Conservation (phyloP, 1,139 yeast species). For the Wickerhamiella infanticola region DNA sequence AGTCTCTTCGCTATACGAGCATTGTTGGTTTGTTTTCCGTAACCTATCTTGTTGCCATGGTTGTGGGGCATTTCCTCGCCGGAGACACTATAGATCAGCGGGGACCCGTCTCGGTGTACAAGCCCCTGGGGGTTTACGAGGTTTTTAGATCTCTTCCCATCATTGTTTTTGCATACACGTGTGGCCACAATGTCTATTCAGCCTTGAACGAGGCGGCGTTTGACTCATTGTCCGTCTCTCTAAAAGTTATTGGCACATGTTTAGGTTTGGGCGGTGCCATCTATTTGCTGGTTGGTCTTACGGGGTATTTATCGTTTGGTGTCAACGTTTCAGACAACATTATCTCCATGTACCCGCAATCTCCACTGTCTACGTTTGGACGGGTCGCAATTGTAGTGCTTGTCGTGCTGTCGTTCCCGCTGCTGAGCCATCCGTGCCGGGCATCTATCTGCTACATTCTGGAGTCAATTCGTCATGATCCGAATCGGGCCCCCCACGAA, state of each 20-base stretch:
- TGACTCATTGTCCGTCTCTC: constrained; percentile 36
- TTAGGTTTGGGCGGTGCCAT: constrained; percentile 44
- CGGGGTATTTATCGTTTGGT: constrained; percentile 85
- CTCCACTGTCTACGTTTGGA: constrained; percentile 43
- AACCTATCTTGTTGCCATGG: constrained; percentile 60
- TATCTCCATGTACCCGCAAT: constrained; percentile 41
- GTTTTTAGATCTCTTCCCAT: constrained; percentile 76
- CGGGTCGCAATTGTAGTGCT: constrained; percentile 61
- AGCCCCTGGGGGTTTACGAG: constrained; percentile 43
- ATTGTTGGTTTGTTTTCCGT: constrained; percentile 72
- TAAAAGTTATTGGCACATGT: constrained; percentile 40
- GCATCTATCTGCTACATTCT: constrained; percentile 65
- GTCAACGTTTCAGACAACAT: constrained; percentile 64
- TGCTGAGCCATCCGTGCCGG: constrained; percentile 86
- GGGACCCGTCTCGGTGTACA: constrained; percentile 40
- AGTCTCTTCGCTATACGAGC: constrained; percentile 75
- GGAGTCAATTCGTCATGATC: constrained; percentile 31
- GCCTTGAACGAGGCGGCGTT: constrained; percentile 66
- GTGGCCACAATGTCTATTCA: constrained; percentile 86
- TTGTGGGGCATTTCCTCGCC: constrained; percentile 43
- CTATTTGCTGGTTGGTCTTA: constrained; percentile 53
- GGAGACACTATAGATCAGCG: constrained; percentile 31
- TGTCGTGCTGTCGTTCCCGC: constrained; percentile 79
- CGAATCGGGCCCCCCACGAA: neutral
- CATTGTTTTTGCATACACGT: constrained; percentile 85